Evolutionary conservation across 257 asterid species (phyloP).

Genomic region (Solanum arcanum): DNA sequence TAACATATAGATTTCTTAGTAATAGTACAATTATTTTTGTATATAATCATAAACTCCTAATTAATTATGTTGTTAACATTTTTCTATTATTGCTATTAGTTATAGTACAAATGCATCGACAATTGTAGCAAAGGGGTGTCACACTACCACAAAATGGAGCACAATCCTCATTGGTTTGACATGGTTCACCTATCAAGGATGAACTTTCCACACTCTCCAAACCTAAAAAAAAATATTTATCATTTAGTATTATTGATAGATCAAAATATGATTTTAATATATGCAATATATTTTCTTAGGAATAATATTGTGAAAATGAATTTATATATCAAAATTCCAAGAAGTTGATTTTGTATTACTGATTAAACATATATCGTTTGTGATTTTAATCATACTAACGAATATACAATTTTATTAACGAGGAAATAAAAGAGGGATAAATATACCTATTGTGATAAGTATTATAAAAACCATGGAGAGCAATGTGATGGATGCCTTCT

Average conservation of each 20-base stretch:
- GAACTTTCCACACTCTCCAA: not conserved
- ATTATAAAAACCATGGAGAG: not conserved
- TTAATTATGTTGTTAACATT: not conserved
- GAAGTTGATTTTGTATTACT: not conserved
- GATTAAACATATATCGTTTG: not conserved
- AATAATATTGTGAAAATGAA: not conserved
- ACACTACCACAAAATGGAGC: not conserved
- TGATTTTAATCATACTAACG: not conserved
- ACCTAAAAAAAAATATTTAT: not conserved
- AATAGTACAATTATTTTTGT: not conserved
- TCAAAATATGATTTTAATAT: not conserved
- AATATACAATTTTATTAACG: not conserved
- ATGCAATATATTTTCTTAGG: not conserved
- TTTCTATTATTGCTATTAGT: not conserved
- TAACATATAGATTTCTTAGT: not conserved
- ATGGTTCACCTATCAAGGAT: not conserved
- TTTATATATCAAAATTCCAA: not conserved
- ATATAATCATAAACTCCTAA: not conserved
- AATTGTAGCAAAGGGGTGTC: not conserved
- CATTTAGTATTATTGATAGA: not conserved
- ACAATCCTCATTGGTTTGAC: not conserved
- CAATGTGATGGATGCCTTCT: not conserved
- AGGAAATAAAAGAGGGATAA: not conserved
- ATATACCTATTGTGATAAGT: not conserved
- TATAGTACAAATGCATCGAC: not conserved